Percentiles rank a stretch among this genome's conserved stretches.
Evolutionary conservation across 2,329 filamentous ascomycete species (phyloP).

Genomic region (Chrysosphaeria jannelii): DNA sequence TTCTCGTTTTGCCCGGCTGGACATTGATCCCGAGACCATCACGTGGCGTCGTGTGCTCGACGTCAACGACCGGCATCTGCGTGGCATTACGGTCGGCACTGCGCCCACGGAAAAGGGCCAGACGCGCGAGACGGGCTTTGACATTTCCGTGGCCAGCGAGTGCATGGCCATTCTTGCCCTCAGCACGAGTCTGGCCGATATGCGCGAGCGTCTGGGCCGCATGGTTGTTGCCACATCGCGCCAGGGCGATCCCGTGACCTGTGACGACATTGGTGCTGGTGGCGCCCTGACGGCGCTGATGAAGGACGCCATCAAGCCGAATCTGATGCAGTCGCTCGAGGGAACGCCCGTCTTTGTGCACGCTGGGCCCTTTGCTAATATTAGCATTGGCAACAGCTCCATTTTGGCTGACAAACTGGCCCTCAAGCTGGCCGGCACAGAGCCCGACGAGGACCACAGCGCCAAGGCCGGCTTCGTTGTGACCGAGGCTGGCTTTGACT

Average conservation of each 20-base stretch:
- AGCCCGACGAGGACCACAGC: constrained; percentile 60
- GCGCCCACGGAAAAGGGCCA: constrained; percentile 77
- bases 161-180: constrained; percentile 96
- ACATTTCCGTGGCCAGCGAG: constrained; percentile 91
- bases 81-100: constrained; percentile 65
- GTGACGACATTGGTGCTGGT: constrained; percentile 78
- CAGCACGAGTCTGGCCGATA: constrained; percentile 60
- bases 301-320: constrained; percentile 96
- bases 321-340: constrained; percentile 93
- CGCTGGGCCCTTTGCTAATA: constrained; percentile 92
- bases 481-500: constrained; percentile 94
- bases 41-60: constrained; percentile 91
- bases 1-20: constrained; percentile 59
- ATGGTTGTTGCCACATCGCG: constrained; percentile 87
- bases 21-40: constrained; percentile 90
- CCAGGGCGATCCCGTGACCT: constrained; percentile 70
- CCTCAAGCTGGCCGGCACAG: constrained; percentile 81
- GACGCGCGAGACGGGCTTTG: constrained; percentile 71
- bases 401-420: constrained; percentile 87
- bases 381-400: constrained; percentile 88
- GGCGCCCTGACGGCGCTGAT: constrained; percentile 83
- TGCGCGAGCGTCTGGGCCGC: constrained; percentile 73
- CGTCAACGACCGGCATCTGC: constrained; percentile 84
- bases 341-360: constrained; percentile 95
- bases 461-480: constrained; percentile 76